A percentile compares a stretch with the other conserved stretches of the same genome.
phyloP scores from a whole-genome alignment of 441 rosid species.

The Bruguiera hainesii region DNA sequence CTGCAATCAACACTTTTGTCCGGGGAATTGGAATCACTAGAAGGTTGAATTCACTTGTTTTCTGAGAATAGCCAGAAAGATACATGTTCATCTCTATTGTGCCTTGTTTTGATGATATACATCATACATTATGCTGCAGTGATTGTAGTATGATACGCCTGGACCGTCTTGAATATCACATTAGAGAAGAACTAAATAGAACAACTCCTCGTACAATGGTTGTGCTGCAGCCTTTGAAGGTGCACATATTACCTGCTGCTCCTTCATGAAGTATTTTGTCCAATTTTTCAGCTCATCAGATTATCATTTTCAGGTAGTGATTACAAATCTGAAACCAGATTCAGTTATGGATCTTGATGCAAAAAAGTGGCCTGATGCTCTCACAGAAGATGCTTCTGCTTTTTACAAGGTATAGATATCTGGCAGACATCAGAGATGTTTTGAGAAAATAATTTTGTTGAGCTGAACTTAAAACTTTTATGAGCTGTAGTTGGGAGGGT shows the following conservation, averaged over 20 bases:
- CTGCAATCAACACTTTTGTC: slow-evolving; percentile 80
- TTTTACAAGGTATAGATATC: slow-evolving; percentile 64
- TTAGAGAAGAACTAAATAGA: slow-evolving; percentile 90
- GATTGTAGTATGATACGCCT: slow-evolving; percentile 81
- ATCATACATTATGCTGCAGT: slow-evolving; percentile 36
- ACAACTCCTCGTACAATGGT: slow-evolving; percentile 80
- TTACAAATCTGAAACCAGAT: slow-evolving; percentile 71
- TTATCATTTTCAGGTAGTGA: slow-evolving; percentile 47
- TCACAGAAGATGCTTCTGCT: slow-evolving; percentile 58
- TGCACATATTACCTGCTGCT: slow-evolving; percentile 21
- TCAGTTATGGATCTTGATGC: slow-evolving; percentile 68
- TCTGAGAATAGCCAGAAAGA: slow-evolving; percentile 2
- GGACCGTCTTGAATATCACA: slow-evolving; percentile 92
- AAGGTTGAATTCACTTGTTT: slow-evolving; percentile 48
- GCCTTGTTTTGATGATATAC: slow-evolving; percentile 16
- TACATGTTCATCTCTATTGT: slow-evolving; percentile 4
- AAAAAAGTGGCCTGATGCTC: slow-evolving; percentile 93
- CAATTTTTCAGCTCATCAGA: slow-evolving; percentile 1
- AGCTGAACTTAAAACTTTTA: background rate
- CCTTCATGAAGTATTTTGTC: slow-evolving; percentile 2
- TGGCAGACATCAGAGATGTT: background rate
- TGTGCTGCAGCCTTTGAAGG: slow-evolving; percentile 91
- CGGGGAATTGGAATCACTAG: slow-evolving; percentile 92
- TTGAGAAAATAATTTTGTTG: too few relatives aligned
- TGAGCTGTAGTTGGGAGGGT: background rate